phyloP scores from a whole-genome alignment of 2,329 filamentous ascomycete species.

The Chrysosporium queenslandicum region DNA sequence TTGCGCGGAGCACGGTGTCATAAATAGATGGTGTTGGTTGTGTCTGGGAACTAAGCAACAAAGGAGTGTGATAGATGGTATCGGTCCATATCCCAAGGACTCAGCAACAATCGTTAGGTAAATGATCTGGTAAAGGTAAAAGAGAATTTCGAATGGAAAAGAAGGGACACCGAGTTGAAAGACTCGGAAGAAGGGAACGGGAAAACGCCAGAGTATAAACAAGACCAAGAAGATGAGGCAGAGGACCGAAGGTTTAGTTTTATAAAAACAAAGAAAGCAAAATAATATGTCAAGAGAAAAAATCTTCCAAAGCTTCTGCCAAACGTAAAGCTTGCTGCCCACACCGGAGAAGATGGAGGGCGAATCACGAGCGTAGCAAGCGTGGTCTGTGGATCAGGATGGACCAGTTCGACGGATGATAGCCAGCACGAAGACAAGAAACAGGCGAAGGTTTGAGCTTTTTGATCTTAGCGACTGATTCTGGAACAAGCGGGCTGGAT shows the following conservation, averaged over 20 bases:
- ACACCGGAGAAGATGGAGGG: no score
- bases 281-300: no score
- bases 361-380: no score
- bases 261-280: no score
- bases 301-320: not conserved
- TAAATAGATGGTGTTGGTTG: not conserved
- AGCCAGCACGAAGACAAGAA: not conserved
- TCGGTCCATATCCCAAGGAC: not conserved
- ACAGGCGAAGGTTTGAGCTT: not conserved
- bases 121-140: not conserved
- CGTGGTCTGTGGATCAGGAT: not conserved
- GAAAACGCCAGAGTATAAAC: not conserved
- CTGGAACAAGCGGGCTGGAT: not conserved
- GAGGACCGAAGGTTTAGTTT: no score
- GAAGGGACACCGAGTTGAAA: not conserved
- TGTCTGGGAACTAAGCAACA: not conserved
- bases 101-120: not conserved
- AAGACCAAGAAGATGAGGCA: not conserved
- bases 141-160: not conserved
- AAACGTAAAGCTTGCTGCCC: not conserved
- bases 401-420: not conserved
- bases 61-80: not conserved
- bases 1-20: no score
- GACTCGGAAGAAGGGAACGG: not conserved
- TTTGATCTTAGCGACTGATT: not conserved